Base-by-base conservation (phyloP, 768 basidiomycete genomes). In the Imleria badia region DNA sequence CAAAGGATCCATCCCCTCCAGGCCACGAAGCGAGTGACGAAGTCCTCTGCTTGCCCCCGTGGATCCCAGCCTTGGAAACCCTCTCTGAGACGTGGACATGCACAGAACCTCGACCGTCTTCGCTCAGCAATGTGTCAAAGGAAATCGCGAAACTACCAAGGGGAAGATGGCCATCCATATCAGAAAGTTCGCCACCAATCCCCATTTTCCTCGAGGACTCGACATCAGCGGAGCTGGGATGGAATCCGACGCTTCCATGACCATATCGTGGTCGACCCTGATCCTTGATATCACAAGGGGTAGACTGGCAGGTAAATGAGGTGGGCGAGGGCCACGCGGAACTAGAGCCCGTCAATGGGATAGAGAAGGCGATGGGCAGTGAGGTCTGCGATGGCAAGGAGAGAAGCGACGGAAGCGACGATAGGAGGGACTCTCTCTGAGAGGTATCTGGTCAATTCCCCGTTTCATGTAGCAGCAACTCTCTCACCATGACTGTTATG, bases 81-180 rank as follows among this genome's bases (percentile, higher is more conserved):
- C 73, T 66, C 26, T 82, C 75, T 8, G 81, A 75, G 41, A 84
- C 81, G 61, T 89, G 85, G 59, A 89, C 87, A 59, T 84, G 79
- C 39, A 89, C 86, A 48, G 84, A 84, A 60, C 89, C 85, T 72
- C 82, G 86, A 54, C 87, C 85, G 64, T 86, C 81, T 59, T 85
- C 80, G 45, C 78, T 76, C 31, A 84, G 75, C 39, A 76, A 78
- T 43, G 86, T 73, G 60, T 91, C 89, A 61, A 91, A 88, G 39
- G 86, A 86, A 66, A 91, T 84, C 60, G 86, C 81, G 49, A 91
- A 73, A 40, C 79, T 82, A 51, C 78, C 79, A 40, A 87, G 76
- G 39, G 74, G 77, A 26, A 35, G 60, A 38, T 77, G 75, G 40
- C 75, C 77, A 40, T 76, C 72, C 49, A 75, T 64, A 52, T 84